Evolutionary conservation across 169 alveolate genomes (phyloP), one percentile per base, ranked within the genome.

Genomic region (Eimeria falciformis): DNA sequence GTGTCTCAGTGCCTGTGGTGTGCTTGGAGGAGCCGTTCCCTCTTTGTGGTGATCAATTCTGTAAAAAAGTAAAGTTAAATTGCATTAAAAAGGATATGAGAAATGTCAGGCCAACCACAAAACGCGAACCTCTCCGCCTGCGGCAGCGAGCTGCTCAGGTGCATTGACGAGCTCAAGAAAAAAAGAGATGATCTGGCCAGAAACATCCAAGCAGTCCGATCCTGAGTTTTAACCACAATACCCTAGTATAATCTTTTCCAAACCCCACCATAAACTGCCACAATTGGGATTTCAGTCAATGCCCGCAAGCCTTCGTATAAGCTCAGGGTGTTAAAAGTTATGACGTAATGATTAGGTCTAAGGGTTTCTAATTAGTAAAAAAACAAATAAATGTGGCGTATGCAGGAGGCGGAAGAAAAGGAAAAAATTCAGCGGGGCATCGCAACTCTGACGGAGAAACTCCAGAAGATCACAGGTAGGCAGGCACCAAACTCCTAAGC

Each of bases 91-190:
- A 58, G 87, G 69, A 50, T 50, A 78, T 78, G 87, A 78, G 87
- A 56, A 58, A 88, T 88, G 93, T 53, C 84, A 27, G 81, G 37
- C 88, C 84, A 88, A 23, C 93, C 83, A n/a, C 96, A 94, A 78
- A 93, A 93, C n/a, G 92, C 96, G 56, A 93, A 94, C 69, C 83
- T 94, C 79, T 94, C 94, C 68, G 97, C 96, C 95, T 97, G 97
- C 95, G 97, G 97, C 94, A 96, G 96, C 91, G 98, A 97, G 96
- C 97, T 97, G 83, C 97, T 97, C 81, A 96, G 96, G 95, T 95
- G 97, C 93, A 95, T 97, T 46, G 98, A 97, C 94, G 98, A 97
- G 18, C 94, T 97, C 62, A 97, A 96, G 83, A 98, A 97, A 92
- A 95, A 97, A 92, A 94, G 99, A n/a, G 98, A 97, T 27, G 98